phyloP scores from a whole-genome alignment of 2,329 filamentous ascomycete species.

The Pseudovirgaria hyperparasitica region DNA sequence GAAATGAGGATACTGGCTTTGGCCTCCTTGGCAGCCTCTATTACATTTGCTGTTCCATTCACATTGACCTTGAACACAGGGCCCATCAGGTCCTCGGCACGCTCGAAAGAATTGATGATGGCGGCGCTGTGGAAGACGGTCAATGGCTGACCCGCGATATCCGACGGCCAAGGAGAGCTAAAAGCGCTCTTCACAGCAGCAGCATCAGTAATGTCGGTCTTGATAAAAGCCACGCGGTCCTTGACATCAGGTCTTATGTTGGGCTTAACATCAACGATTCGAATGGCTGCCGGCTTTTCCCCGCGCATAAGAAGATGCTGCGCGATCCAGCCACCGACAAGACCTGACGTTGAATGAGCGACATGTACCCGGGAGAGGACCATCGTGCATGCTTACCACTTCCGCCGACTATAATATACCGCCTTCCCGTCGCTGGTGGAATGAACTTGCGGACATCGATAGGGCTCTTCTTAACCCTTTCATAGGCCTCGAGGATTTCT shows the following conservation, averaged over 20 bases:
- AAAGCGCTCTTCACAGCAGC: slow-evolving; percentile 35
- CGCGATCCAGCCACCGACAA: slow-evolving; percentile 44
- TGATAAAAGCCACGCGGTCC: slow-evolving; percentile 28
- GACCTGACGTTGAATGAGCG: slow-evolving; percentile 23
- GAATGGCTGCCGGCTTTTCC: slow-evolving; percentile 37
- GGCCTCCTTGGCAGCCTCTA: slow-evolving; percentile 32
- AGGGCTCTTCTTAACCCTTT: slow-evolving; percentile 14
- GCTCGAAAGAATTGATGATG: slow-evolving; percentile 39
- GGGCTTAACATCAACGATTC: slow-evolving; percentile 39
- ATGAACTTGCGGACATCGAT: slow-evolving; percentile 21
- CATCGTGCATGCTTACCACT: slow-evolving; percentile 14
- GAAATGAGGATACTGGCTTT: slow-evolving; percentile 39
- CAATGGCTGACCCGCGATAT: slow-evolving; percentile 32
- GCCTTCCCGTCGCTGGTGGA: slow-evolving; percentile 23
- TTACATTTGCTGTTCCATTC: slow-evolving; percentile 35
- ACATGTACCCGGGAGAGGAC: not conserved
- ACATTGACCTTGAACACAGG: slow-evolving; percentile 38
- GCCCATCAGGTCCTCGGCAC: slow-evolving; percentile 32
- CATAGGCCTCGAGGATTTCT: slow-evolving; percentile 19
- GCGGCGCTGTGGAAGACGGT: slow-evolving; percentile 48
- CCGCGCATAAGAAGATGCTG: slow-evolving; percentile 41
- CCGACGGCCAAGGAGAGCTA: slow-evolving; percentile 31
- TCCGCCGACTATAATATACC: slow-evolving; percentile 28
- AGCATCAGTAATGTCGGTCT: slow-evolving; percentile 39
- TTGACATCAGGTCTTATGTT: slow-evolving; percentile 28